Evolutionary conservation across 176 grass and related monocot species (phyloP), one percentile per base, ranked within the genome.

Genomic region (Oryza longistaminata): DNA sequence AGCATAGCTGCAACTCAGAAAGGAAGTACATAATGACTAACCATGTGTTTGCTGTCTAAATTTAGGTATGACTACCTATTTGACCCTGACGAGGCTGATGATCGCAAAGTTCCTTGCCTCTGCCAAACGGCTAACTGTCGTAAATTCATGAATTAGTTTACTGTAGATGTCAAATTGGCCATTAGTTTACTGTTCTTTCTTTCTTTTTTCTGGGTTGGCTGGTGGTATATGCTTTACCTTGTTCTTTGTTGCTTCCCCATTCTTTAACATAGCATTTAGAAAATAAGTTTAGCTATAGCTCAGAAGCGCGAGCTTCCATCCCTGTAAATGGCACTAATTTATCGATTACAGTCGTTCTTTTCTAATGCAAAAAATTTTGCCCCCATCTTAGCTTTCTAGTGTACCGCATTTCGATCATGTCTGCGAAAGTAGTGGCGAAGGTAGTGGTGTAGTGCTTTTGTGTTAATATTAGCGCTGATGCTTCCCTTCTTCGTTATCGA

Each of bases 61-160:
- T 81, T 88, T 77, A 98, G 96, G 77, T 98, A 98, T 83, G 96
- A 98, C 81, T 98, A 95, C 80, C 87, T 98, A 11, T 98, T 98
- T 81, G 96, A 98, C 71, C 91, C 96, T 78, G 96, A 98, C 69
- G 96, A 98, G 90, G 91, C 93, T 58, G 96, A 98, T 25, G 96
- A 95, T 60, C 90, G 85, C 78, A 98, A 95, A 89, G 96, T 98
- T 40, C 96, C 96, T 37, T 98, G 96, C 83, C 86, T 93, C 73
- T 98, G 93, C 77, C 87, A 93, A 84, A 91, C 96, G 76, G 71
- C 91, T 72, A 88, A 90, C 87, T 95, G 96, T 79, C 91, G 96
- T 12, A 98, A 98, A 92, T 98, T 91, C 82, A 94, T 98, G 96
- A 98, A 98, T 84, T 98, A 93, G 77, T 40, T 90, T 74, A 72